Evolutionary conservation across 2,329 filamentous ascomycete species (phyloP), one percentile per base, ranked within the genome.

Genomic region (Trichoderma koningii): DNA sequence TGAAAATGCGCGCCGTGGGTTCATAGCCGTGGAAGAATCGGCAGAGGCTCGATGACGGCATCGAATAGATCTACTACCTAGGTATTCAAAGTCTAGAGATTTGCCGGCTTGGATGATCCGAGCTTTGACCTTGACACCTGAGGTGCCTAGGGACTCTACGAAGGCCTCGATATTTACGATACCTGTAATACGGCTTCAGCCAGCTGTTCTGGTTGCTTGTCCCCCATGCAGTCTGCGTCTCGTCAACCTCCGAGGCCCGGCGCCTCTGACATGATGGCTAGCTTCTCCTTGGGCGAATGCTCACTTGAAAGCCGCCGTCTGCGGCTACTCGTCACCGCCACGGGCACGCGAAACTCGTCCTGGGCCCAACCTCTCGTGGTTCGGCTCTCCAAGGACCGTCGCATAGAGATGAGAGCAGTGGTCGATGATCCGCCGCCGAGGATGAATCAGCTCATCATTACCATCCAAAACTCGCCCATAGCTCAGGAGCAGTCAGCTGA

Each of bases 351-450:
- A 63, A 87, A 89, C 71, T 84, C 87, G 34, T 85, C 87, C 51
- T 89, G 85, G 77, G 87, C 87, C 60, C 84, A 88, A 73, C 81
- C 86, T 19, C 82, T 91, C 60, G 86, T 88, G 66, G 83, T 89
- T 55, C 85, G 88, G 66, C 81, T 91, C 4, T 88, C 88, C 63
- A 89, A 89, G 72, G 85, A 87, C 65, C 73, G 82, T 9, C 83
- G 86, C 67, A 86, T 89, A 68, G 83, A 86, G 68, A 86, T 83
- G 38, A 80, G 84, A 64, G 86, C 86, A 60, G 83, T 89, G 59
- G 83, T 89, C 71, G 86, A 89, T 74, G 86, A 90, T 72, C 83
- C 88, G 67, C 85, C 86, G 26, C 81, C 85, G 68, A 81, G 86
- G 57, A 79, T 90, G 19, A 83, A 84, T 10, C 87, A 89, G 71